A percentile compares a stretch with the other conserved stretches of the same genome.
phyloP scores from a whole-genome alignment of 225 moss, liverwort and hornwort genomes.

The Rhytidiadelphus loreus region DNA sequence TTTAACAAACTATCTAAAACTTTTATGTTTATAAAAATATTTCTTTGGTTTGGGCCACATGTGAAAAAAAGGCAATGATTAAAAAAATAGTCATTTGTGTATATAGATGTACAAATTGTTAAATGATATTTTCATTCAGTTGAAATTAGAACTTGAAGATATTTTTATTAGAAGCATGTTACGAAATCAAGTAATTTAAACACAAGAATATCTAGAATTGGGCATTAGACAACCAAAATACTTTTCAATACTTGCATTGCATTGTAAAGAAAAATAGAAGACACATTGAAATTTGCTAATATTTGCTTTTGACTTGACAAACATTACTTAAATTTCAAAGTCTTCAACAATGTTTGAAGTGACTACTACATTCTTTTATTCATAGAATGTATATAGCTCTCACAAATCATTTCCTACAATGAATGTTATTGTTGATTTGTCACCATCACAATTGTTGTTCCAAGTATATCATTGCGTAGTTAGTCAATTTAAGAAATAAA shows the following conservation, averaged over 20 bases:
- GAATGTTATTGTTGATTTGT: not conserved
- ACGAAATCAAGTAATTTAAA: not conserved
- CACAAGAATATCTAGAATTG: not conserved
- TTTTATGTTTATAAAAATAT: not conserved
- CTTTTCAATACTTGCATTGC: not conserved
- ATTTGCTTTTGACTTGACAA: not conserved
- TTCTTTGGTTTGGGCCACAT: too few relatives aligned
- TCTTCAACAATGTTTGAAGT: not conserved
- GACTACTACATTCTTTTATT: not conserved
- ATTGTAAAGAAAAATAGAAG: not conserved
- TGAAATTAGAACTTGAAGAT: not conserved
- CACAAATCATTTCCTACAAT: not conserved
- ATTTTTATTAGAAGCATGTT: not conserved
- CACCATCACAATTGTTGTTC: not conserved
- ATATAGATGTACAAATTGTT: not conserved
- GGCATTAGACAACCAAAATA: not conserved
- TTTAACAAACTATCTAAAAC: too few relatives aligned
- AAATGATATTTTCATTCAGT: not conserved
- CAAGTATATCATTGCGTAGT: not conserved
- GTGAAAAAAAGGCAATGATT: too few relatives aligned
- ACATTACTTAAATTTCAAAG: not conserved
- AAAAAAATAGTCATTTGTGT: rapidly evolving
- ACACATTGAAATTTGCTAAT: not conserved
- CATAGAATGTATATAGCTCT: not conserved
- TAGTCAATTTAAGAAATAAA: not conserved